Conservation (phyloP, 352 stramenopile species). For the Chloridella minuta region DNA sequence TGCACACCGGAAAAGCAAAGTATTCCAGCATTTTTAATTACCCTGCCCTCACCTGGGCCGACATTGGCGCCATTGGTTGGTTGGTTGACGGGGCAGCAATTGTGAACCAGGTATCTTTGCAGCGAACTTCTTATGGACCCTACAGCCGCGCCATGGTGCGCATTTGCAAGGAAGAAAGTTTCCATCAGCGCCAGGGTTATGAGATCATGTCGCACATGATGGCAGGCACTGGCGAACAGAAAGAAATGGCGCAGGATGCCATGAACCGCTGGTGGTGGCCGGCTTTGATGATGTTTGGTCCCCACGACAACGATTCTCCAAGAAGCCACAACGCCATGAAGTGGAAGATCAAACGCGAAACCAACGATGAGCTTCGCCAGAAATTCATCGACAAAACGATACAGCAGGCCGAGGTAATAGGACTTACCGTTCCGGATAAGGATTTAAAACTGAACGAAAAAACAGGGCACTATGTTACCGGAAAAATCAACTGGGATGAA, state of each 20-base stretch:
- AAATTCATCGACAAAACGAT: background rate
- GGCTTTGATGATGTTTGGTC: background rate
- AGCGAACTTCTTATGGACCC: background rate
- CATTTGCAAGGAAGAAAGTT: background rate
- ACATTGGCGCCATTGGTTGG: background rate
- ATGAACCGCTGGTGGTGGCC: background rate
- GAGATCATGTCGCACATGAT: background rate
- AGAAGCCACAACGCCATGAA: background rate
- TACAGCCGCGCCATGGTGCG: background rate
- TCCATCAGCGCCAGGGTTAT: background rate
- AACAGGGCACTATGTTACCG: background rate
- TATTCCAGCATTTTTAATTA: constrained; percentile 10
- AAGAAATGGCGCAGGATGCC: background rate
- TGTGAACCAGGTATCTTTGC: background rate
- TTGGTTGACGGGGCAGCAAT: background rate
- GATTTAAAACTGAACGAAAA: background rate
- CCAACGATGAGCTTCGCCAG: background rate
- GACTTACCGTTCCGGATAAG: background rate
- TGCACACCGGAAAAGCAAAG: background rate
- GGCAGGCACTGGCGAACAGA: background rate
- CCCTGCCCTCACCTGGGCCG: background rate
- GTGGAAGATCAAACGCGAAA: background rate
- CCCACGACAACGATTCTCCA: background rate
- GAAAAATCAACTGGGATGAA: background rate
- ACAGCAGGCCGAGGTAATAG: background rate